Evolutionary conservation across 2,329 filamentous ascomycete species (phyloP).

Genomic region (Aaosphaeria pasadenensis): DNA sequence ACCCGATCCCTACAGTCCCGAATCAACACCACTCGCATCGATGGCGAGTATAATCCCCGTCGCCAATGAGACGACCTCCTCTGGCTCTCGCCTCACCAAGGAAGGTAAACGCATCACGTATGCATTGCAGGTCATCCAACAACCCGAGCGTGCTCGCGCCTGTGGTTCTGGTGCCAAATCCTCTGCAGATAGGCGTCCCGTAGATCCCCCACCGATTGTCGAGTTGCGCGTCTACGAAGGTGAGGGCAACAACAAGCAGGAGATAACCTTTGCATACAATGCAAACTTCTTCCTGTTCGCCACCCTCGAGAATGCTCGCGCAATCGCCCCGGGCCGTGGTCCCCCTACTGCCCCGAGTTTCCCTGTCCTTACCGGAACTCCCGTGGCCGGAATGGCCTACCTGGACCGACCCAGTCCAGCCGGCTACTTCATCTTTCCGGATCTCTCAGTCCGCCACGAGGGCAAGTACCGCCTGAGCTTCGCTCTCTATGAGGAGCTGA

Average conservation of each 20-base stretch:
- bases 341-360: slow-evolving; percentile 62
- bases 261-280: slow-evolving; percentile 83
- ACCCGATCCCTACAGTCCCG: background rate
- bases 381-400: slow-evolving; percentile 93
- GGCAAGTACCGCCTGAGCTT: slow-evolving; percentile 90
- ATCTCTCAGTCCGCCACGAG: slow-evolving; percentile 92
- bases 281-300: slow-evolving; percentile 96
- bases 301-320: slow-evolving; percentile 81
- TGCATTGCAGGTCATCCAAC: slow-evolving; percentile 80
- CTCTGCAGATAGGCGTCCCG: slow-evolving; percentile 83
- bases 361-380: slow-evolving; percentile 88
- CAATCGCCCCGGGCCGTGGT: slow-evolving; percentile 75
- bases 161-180: slow-evolving; percentile 95
- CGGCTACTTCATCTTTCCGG: slow-evolving; percentile 97
- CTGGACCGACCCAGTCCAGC: slow-evolving; percentile 76
- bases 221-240: slow-evolving; percentile 84
- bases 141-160: slow-evolving; percentile 89
- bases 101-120: slow-evolving; percentile 79
- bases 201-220: slow-evolving; percentile 92
- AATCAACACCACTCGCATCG: slow-evolving; percentile 6
- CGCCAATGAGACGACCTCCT: slow-evolving; percentile 56
- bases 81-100: slow-evolving; percentile 60
- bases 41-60: slow-evolving; percentile 47
- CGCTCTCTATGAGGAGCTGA: slow-evolving; percentile 89
- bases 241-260: slow-evolving; percentile 44